Evolutionary conservation across 495 filamentous ascomycete genomes (phyloP).

Genomic region (Daldinia caldariorum): DNA sequence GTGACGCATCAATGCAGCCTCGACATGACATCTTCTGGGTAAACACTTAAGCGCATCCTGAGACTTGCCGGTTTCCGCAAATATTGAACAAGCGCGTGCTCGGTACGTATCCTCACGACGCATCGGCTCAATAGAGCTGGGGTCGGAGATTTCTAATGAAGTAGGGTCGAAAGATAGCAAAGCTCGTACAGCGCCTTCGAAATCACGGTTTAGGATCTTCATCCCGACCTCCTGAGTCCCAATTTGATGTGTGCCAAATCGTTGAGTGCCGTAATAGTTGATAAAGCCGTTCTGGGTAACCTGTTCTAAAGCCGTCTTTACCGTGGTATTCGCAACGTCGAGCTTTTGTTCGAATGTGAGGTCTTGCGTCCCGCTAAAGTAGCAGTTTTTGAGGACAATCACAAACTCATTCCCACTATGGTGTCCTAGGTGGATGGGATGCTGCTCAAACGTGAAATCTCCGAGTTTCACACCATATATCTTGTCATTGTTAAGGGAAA

Average conservation of each 20-base stretch:
- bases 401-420: slow-evolving; percentile 89
- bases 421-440: slow-evolving; percentile 81
- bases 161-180: slow-evolving; percentile 73
- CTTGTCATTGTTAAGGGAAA: slow-evolving; percentile 70
- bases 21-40: slow-evolving; percentile 85
- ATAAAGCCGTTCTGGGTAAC: slow-evolving; percentile 80
- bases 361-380: slow-evolving; percentile 59
- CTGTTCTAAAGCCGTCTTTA: slow-evolving; percentile 59
- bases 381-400: slow-evolving; percentile 86
- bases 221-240: slow-evolving; percentile 84
- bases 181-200: slow-evolving; percentile 76
- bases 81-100: slow-evolving; percentile 77
- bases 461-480: slow-evolving; percentile 70
- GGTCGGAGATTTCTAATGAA: slow-evolving; percentile 58
- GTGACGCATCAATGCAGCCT: slow-evolving; percentile 78
- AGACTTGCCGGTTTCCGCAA: slow-evolving; percentile 65
- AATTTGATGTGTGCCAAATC: slow-evolving; percentile 85
- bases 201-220: slow-evolving; percentile 82
- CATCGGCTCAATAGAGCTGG: slow-evolving; percentile 20
- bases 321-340: slow-evolving; percentile 47
- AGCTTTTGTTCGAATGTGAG: slow-evolving; percentile 51
- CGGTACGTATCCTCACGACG: slow-evolving; percentile 76
- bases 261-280: slow-evolving; percentile 96
- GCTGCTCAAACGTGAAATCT: slow-evolving; percentile 76
- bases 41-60: slow-evolving; percentile 69